Evolutionary conservation across 306 rosid genomes (phyloP), one percentile per base, ranked within the genome.

Genomic region (Betula pendula): DNA sequence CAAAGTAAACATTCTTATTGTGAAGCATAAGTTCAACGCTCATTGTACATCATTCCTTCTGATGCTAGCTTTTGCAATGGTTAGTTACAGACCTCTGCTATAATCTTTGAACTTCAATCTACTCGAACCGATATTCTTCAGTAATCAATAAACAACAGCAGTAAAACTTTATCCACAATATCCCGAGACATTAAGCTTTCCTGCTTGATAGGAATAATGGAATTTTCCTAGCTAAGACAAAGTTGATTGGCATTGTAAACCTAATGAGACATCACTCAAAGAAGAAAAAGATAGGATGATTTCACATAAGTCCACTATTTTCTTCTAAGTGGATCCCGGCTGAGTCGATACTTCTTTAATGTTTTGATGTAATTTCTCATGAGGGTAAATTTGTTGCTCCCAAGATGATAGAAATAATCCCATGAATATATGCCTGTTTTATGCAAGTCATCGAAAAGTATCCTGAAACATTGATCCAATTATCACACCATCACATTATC

Each of bases 371-470:
- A 94, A 75, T 73, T 85, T 77, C 90, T 86, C 97, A 88, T 84
- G 69, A 92, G 88, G 51, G 85, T 80, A 77, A 90, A 88, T 75
- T 89, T 89, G 90, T 86, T 92, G 86, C 92, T 88, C 44, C 97
- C 97, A 20, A 92, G 84, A 38, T 87, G 85, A 80, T 83, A 80
- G 78, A 92, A 85, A 77, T 89, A 90, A 76, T 88, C 96, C 98
- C 98, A 94, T 0, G 96, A 89, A 87, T 83, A 88, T 40, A 94
- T 94, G 42, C 98, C 96, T 14, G 93, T 94, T 85, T 89, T 92
- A 75, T 90, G 96, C 89, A 92, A 90, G 85, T 94, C 97, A 70
- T 94, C 96, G 15, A 94, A 94, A 72, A 84, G 65, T 48, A 94
- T 77, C 93, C 95, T 92, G 85, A 48, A 77, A 69, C 69, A 80